Base-by-base conservation (phyloP, 1,139 yeast genomes). In the Taphrina deformans region DNA sequence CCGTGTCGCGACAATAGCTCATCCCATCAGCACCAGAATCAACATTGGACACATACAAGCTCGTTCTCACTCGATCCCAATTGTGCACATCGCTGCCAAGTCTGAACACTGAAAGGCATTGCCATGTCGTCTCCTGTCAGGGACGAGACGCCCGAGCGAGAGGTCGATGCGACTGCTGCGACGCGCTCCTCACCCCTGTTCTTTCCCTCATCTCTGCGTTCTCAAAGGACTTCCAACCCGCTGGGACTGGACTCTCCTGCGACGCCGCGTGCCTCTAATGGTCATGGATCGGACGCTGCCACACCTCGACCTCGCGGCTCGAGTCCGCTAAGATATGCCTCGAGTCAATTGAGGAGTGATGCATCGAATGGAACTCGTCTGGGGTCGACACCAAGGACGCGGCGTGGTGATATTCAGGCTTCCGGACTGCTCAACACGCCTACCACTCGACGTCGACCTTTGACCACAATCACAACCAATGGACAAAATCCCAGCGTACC, bases 321-420 rank as follows among this genome's bases (percentile, higher is more conserved):
- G 31, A 48, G 56, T 51, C 63, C 63, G 3, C 35, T 52, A 26
- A 23, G 59, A 26, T 52, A 61, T 33, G 65, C 45, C 10, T 61
- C 65, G 29, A 51, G 52, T 18, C 58, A 55, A 18, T 52, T 61
- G 59, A 41, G 65, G 27, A 52, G 59, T 52, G 65, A 61, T n/a
- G 31, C 51, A n/a, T 35, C 65, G 35, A 31, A 29, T 6, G 38
- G 46, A n/a, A 26, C 40, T n/a, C 29, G 61, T 3, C 14, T 23
- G 7, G 48, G 45, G 6, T 27, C 58, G 27, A 67, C 68, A 12
- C 68, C 68, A 12, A 62, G 68, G 14, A 21, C 63, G 9, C 74
- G 80, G 65, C 78, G 88, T 73, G 86, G 87, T 67, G 88, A 85
- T 71, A 77, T 85, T 33, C 83, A 82, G 71, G 81, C 85, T 1